Base-by-base conservation (phyloP, 1,139 yeast genomes). In the Yamadazyma epiphylla region DNA sequence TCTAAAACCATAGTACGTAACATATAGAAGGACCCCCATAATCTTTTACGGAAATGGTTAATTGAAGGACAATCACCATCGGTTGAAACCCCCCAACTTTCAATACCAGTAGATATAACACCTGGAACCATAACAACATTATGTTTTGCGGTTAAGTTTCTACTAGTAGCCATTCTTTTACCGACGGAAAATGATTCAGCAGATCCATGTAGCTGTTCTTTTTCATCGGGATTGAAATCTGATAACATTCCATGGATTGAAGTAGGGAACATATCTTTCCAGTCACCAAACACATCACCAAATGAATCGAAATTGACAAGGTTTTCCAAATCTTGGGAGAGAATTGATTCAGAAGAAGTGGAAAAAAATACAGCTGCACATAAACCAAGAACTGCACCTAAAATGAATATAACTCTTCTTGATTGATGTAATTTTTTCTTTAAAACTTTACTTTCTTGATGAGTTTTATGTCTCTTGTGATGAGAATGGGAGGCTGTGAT, bases 1-100 rank as follows among this genome's bases (percentile, higher is more conserved):
- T 91, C 96, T 33, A 89, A 64, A 21, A 91, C 70, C 97, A 91
- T 91, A 3, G 96, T 80, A 42, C 86, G 70, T 35, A 91, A 64
- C 98, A 91, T 91, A 53, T 85, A 88, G 65, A 89, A 89, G 1
- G 96, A 85, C 0, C 98, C 98, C 98, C 98, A 91, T 34, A 91
- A 57, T 40, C 97, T 66, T 51, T 88, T 89, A 30, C 98, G 70
- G 60, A 89, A 91, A 54, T 89, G 94, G 15, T 80, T 72, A 35
- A 79, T 76, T 22, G 88, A 74, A 3, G 95, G 94, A 53, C 98
- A 91, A 8, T 60, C 66, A 8, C 83, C 94, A 2, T 66, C 73
- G 1, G 49, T 46, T 6, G 51, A 49, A 10, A 86, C 65, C 0
- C 95, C 83, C 98, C 98, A 91, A 27, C 91, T 80, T 55, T 94